Base-by-base conservation (phyloP, 148 eudicot species). In the Vaccinium vitisidaea region DNA sequence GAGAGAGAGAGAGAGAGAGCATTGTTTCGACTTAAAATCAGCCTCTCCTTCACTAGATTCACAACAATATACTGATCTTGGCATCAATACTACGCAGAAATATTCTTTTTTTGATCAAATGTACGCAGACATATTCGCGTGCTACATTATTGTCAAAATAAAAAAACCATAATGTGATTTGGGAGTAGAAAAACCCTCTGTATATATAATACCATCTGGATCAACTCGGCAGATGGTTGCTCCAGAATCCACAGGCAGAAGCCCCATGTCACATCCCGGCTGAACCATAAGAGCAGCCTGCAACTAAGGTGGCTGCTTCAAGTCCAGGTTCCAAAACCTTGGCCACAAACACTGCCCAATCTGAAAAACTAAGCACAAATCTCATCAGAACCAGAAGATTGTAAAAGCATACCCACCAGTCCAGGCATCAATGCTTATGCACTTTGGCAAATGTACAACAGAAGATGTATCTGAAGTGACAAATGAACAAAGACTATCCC, bases 181-280 rank as follows among this genome's bases (percentile, higher is more conserved):
- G 27, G 59, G 75, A 15, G 43, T 50, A 32, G 8, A 18, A 48
- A 13, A 49, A 23, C 69, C 83, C 19, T 23, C 1, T 61, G 69
- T 61, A 65, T 65, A 65, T 27, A 5, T 49, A 12, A 8, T 32
- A 67, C 39, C 55, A 61, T 11, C 19, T 12, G 39, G 55, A 61
- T 39, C 83, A 82, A 39, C 58, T 50, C 1, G 23, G 59, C 84
- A 49, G 84, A 82, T 67, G 48, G 27, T 46, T 69, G 75, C 76
- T 27, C 69, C 49, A 79, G 50, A 79, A 79, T 79, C 50, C n/a
- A 49, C 43, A 18, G 82, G 23, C 50, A 1, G 67, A 79, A 54
- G 49, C 23, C 67, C 65, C 13, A 18, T 48, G 19, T 55, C 21
- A 36, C 82, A 18, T 36, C 50, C 50, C 32, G 69, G 10, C 23